Conservation (phyloP, 2,329 filamentous ascomycete species). For the Hymenoscyphus linearis region DNA sequence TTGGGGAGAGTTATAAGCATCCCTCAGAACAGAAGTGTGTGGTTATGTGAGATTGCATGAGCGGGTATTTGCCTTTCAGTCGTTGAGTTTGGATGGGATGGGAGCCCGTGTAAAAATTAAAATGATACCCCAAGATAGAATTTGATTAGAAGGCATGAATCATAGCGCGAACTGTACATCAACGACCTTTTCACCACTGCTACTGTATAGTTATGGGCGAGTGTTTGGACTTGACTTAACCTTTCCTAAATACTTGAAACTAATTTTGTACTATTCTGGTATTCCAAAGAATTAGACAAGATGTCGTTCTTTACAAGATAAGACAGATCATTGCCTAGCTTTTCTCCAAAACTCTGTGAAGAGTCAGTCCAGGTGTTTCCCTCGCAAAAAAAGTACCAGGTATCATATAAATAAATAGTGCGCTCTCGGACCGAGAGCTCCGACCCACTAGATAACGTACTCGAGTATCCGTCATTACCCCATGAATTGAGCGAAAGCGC, state of each 20-base stretch:
- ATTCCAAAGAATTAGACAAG: no score
- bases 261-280: no score
- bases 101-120: background rate
- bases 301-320: no score
- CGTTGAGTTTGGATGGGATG: background rate
- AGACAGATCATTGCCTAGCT: no score
- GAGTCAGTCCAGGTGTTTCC: no score
- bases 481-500: background rate
- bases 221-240: background rate
- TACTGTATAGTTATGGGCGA: background rate
- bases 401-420: background rate
- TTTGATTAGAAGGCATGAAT: background rate
- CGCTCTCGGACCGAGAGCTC: background rate
- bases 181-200: background rate
- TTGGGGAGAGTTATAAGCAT: constrained; percentile 57
- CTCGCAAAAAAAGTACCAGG: background rate
- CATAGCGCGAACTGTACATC: background rate
- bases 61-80: background rate
- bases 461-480: background rate
- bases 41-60: constrained; percentile 45
- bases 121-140: background rate
- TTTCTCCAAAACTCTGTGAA: no score
- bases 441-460: no score
- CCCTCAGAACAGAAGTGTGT: constrained; percentile 47
- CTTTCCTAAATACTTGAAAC: no score